Percentiles rank a stretch among this genome's conserved stretches.
These are phyloP conservation scores for Trematosphaeria pertusa DNA, from an alignment of 2,329 filamentous ascomycete species.

Conservation along the genomic window DNA sequence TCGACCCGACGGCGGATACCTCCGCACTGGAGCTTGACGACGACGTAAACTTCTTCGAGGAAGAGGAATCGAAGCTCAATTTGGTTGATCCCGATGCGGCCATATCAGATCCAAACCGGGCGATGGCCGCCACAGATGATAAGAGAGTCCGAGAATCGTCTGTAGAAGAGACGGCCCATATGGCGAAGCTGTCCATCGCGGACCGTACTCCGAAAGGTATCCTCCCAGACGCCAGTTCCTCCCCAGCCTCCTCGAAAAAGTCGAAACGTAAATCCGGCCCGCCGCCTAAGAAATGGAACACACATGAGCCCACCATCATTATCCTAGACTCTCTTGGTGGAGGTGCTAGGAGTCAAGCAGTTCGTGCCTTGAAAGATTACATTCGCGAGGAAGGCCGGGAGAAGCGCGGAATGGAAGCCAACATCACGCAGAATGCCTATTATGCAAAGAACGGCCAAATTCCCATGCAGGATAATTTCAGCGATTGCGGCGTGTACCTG, in stretches of 20 bases:
- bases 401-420: constrained; percentile 62
- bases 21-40: constrained; percentile 9
- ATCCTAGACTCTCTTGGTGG: constrained; percentile 85
- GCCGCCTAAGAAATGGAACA: constrained; percentile 36
- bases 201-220: constrained; percentile 15
- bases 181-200: constrained; percentile 16
- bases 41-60: constrained; percentile 29
- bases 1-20: not conserved
- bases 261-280: constrained; percentile 29
- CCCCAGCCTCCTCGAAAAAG: constrained; percentile 23
- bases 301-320: constrained; percentile 70
- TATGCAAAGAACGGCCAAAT: constrained; percentile 70
- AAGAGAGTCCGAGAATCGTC: constrained; percentile 2
- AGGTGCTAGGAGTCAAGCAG: constrained; percentile 66
- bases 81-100: constrained; percentile 27
- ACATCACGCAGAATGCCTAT: constrained; percentile 61
- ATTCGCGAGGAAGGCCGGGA: constrained; percentile 73
- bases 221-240: constrained; percentile 12
- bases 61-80: constrained; percentile 26
- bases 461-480: constrained; percentile 82
- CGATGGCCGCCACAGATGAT: not conserved
- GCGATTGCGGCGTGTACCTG: constrained; percentile 88
- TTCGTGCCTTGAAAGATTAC: constrained; percentile 76
- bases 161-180: constrained; percentile 5
- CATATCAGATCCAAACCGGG: not conserved